phyloP scores from a whole-genome alignment of 2,329 filamentous ascomycete genomes.

The Paraconiothyrium brasiliense region DNA sequence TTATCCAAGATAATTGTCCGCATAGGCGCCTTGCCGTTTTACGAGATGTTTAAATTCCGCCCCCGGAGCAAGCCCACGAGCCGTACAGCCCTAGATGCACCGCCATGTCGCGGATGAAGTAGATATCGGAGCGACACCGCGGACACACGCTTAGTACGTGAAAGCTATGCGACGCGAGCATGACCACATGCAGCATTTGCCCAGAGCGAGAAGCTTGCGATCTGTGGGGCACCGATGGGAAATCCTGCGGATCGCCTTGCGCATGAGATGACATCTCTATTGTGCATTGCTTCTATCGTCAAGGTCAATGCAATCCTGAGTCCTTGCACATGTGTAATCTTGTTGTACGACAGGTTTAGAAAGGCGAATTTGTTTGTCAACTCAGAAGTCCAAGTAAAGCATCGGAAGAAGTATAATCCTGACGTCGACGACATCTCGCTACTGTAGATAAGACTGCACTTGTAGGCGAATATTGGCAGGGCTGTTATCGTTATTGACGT shows the following conservation, averaged over 20 bases:
- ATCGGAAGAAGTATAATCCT: slow-evolving; percentile 6
- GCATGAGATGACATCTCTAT: not conserved
- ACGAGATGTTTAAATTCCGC: not conserved
- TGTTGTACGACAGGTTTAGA: not conserved
- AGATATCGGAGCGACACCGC: not conserved
- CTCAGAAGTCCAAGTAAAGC: not conserved
- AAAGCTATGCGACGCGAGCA: not conserved
- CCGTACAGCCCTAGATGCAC: not conserved
- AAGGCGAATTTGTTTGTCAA: not conserved
- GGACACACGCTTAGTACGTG: not conserved
- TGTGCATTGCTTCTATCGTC: not conserved
- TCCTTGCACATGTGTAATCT: not conserved
- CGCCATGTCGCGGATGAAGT: not conserved
- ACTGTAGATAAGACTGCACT: not conserved
- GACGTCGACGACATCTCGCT: slow-evolving; percentile 10
- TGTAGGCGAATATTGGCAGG: slow-evolving; percentile 2
- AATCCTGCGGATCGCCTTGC: not conserved
- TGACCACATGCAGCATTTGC: not conserved
- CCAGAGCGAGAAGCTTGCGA: not conserved
- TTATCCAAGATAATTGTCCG: not conserved
- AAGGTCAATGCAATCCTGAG: not conserved
- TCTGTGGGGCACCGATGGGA: not conserved
- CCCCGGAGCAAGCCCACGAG: not conserved
- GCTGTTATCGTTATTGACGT: slow-evolving; percentile 6
- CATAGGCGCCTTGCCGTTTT: not conserved